These are phyloP conservation scores for Ceratocystis variospora DNA, from an alignment of 2,329 filamentous ascomycete species.

Conservation along the genomic window DNA sequence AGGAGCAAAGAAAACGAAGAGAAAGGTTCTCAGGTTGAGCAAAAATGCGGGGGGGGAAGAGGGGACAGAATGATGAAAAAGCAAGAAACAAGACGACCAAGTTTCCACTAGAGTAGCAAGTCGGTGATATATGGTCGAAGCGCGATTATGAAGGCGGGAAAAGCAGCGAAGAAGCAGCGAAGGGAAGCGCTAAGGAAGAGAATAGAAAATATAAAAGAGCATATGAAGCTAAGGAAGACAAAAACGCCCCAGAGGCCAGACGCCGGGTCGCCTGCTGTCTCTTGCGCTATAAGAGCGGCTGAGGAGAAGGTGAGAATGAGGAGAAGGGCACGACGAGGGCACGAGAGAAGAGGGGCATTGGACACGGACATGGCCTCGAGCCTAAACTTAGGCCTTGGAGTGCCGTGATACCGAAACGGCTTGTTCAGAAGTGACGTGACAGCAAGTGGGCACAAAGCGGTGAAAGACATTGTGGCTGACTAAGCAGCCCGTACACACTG, in stretches of 20 bases:
- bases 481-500: neutral
- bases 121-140: constrained; percentile 2
- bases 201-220: neutral
- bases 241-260: neutral
- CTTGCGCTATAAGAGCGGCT: neutral
- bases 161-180: constrained; percentile 5
- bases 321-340: neutral
- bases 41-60: neutral
- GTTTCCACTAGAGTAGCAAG: neutral
- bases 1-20: neutral
- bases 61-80: neutral
- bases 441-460: neutral
- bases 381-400: neutral
- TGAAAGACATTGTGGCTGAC: neutral
- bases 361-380: neutral
- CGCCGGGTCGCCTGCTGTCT: neutral
- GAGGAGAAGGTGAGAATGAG: neutral
- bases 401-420: neutral
- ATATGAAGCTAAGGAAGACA: neutral
- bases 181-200: neutral
- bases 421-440: constrained; percentile 6
- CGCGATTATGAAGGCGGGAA: neutral
- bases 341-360: neutral
- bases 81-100: neutral
- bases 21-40: constrained; percentile 3